Base-by-base conservation (phyloP, 129 eudicot species). In the Mikania micrantha region DNA sequence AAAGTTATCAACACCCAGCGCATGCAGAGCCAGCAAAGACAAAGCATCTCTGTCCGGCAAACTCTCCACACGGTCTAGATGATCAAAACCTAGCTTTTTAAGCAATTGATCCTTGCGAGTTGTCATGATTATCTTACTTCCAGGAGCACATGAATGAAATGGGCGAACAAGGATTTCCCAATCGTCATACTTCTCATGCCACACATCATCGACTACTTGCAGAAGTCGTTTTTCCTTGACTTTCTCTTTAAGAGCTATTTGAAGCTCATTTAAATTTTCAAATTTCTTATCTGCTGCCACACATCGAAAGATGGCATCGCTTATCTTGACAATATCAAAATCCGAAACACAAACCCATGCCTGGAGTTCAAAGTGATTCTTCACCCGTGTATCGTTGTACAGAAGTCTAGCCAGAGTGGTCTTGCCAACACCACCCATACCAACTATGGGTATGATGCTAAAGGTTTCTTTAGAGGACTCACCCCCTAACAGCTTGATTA, bases 281-380 rank as follows among this genome's bases (percentile, higher is more conserved):
- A 58, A 68, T 9, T 76, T 22, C 4, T 60, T 45, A 21, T 31
- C 22, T 16, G 19, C 7, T 2, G 76, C 39, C 5, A 77, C 63
- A 0, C 73, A 31, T 34, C 73, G 75, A 48, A 49, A 34, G 41
- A 85, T 69, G 28, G 65, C 47, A n/a, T 76, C 56, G 28, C 81
- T 75, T 22, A 75, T 32, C 1, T 39, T 31, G 1, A 16, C 11
- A 21, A 71, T 60, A 62, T 75, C 81, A 41, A 74, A 70, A 9
- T 72, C 82, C 9, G 86, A 67, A 16, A 81, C 80, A 71, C 77
- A 78, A 8, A 70, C 80, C 90, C 90, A 84, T 15, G 73, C 74
- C 28, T 22, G 64, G 17, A 78, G 39, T 50, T 75, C 29, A 73
- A 78, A 85, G 62, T 31, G 24, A 17, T 4, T 27, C 8, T 61